Percentiles rank a stretch among this genome's conserved stretches.
Evolutionary conservation across 75 land plant genomes (phyloP).

Genomic region (Azolla pinnata): DNA sequence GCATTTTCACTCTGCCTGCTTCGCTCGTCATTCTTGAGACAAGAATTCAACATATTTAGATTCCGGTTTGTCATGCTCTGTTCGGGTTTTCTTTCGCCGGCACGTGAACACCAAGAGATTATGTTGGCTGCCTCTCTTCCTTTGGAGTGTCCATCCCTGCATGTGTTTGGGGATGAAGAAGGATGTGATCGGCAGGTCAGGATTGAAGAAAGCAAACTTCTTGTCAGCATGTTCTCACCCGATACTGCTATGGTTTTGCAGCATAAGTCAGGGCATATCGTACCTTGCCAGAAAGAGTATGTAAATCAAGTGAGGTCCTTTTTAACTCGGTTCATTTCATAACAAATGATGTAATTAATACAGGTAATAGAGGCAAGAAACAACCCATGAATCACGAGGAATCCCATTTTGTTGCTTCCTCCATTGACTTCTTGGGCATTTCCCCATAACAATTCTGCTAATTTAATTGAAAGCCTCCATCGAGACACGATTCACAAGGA

Average conservation of each 20-base stretch:
- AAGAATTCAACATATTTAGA: slow-evolving; percentile 8
- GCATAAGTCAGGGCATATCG: slow-evolving; percentile 74
- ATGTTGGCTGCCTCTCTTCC: slow-evolving; percentile 11
- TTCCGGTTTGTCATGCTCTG: slow-evolving; percentile 73
- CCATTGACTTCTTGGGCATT: no score
- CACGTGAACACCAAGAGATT: slow-evolving; percentile 8
- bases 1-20: slow-evolving; percentile 52
- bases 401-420: no score
- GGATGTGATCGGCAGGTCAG: slow-evolving; percentile 68
- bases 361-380: no score
- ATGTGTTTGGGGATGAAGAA: slow-evolving; percentile 50
- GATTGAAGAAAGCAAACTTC: slow-evolving; percentile 33
- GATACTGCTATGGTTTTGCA: slow-evolving; percentile 40
- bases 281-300: slow-evolving; percentile 51
- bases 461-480: no score
- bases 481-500: no score
- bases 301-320: slow-evolving; percentile 48
- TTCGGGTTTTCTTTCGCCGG: slow-evolving; percentile 59
- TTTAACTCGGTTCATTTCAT: slow-evolving; percentile 34
- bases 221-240: slow-evolving; percentile 42
- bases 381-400: no score
- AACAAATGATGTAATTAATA: no score
- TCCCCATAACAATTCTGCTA: no score
- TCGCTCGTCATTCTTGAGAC: slow-evolving; percentile 1
- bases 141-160: slow-evolving; percentile 66